Conservation (phyloP, 495 filamentous ascomycete genomes). For the Thermochaetoides thermophila region DNA sequence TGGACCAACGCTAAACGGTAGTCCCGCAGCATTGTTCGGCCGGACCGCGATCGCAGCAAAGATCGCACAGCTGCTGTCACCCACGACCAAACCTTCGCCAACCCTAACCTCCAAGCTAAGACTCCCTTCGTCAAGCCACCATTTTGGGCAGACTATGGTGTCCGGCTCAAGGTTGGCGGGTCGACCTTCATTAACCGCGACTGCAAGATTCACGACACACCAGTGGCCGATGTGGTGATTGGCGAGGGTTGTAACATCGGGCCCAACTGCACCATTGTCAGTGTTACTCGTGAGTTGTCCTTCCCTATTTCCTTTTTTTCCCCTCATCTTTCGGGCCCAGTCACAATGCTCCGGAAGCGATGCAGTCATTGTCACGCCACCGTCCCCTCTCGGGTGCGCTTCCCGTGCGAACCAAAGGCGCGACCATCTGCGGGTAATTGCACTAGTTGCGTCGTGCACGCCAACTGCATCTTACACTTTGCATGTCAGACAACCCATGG, state of each 20-base stretch:
- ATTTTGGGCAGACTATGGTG: conserved; percentile 22
- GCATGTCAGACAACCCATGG: too few relatives aligned
- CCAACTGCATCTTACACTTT: background rate
- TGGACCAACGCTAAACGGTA: too few relatives aligned
- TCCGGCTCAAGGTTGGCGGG: conserved; percentile 16
- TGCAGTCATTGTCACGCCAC: background rate
- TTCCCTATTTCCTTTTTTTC: background rate
- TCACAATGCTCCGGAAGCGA: background rate
- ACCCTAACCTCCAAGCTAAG: conserved; percentile 15
- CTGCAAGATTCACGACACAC: conserved; percentile 26
- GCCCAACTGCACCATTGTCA: conserved; percentile 18
- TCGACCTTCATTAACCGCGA: conserved; percentile 23
- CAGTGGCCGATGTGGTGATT: conserved; percentile 21
- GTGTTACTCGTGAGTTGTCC: conserved; percentile 11
- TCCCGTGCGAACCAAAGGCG: background rate
- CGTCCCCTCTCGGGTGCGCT: conserved; percentile 1
- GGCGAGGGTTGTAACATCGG: conserved; percentile 22
- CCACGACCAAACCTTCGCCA: conserved; percentile 21
- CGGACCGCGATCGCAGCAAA: conserved; percentile 13
- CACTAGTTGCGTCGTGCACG: too few relatives aligned
- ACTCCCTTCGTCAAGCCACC: conserved; percentile 24
- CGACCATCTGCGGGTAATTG: too few relatives aligned
- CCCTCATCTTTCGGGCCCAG: background rate
- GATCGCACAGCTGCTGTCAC: conserved; percentile 14
- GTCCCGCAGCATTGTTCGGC: conserved; percentile 23